A percentile compares a stretch with the other conserved stretches of the same genome.
phyloP scores from a whole-genome alignment of 2,329 filamentous ascomycete genomes.

The Gaeumannomyces sp. region DNA sequence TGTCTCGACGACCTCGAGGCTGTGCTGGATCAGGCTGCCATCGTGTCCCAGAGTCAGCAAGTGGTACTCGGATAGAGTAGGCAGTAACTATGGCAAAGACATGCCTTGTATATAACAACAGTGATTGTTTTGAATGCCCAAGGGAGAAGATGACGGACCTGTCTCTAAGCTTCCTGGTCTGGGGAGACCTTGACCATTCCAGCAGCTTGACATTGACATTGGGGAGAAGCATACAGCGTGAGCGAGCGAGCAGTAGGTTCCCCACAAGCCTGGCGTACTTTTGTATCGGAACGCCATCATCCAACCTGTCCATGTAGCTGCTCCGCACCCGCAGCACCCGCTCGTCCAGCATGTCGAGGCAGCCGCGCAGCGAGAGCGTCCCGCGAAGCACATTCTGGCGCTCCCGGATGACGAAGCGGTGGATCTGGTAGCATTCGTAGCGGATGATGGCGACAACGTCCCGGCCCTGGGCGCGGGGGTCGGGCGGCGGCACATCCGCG shows the following conservation, averaged over 20 bases:
- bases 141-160: neutral
- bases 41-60: neutral
- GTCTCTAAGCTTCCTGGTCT: neutral
- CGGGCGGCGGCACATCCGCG: neutral
- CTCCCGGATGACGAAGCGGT: neutral
- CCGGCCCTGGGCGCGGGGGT: neutral
- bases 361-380: neutral
- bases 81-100: neutral
- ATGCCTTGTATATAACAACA: no score
- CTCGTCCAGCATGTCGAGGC: neutral
- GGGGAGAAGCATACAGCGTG: neutral
- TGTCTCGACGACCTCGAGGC: neutral
- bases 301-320: neutral
- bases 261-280: constrained; percentile 1
- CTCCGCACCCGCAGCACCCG: neutral
- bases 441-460: neutral
- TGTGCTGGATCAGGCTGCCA: neutral
- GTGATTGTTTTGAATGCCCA: no score
- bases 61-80: neutral
- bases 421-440: constrained; percentile 1
- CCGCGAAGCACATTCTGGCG: neutral
- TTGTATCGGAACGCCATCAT: neutral
- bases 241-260: neutral
- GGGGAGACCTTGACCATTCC: neutral
- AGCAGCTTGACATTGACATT: neutral